Evolutionary conservation across 1,139 yeast species (phyloP).

Genomic region (Magnusiomyces suaveolens): DNA sequence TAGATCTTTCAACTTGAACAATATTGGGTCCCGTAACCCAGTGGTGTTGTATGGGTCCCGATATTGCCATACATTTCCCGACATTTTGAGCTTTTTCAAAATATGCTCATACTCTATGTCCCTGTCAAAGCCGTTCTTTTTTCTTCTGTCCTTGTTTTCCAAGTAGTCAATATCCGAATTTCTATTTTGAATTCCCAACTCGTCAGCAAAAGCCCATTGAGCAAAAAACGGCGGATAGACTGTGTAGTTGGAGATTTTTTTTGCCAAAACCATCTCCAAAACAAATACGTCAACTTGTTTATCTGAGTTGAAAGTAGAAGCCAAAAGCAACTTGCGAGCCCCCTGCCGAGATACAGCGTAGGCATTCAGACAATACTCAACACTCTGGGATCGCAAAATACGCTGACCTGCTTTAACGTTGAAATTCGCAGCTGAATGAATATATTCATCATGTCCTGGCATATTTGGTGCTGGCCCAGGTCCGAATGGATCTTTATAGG

Average conservation of each 20-base stretch:
- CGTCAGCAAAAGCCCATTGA: constrained; percentile 16
- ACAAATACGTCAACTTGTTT: neutral
- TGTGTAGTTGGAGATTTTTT: constrained; percentile 13
- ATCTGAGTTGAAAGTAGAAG: neutral
- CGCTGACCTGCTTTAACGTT: neutral
- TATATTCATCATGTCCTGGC: neutral
- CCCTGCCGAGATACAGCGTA: neutral
- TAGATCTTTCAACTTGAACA: neutral
- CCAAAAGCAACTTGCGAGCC: neutral
- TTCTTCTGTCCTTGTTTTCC: neutral
- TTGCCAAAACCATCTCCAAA: neutral
- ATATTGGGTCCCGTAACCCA: neutral
- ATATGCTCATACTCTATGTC: neutral
- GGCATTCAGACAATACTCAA: neutral
- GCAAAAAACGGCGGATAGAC: constrained; percentile 16
- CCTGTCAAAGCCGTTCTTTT: neutral
- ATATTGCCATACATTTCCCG: neutral
- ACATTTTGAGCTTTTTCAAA: neutral
- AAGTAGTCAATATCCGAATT: constrained; percentile 9
- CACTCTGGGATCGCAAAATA: neutral
- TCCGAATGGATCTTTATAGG: neutral
- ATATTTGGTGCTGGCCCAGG: neutral
- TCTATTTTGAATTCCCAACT: constrained; percentile 15
- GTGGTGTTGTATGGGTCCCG: neutral
- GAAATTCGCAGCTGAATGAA: neutral